Evolutionary conservation across 2,329 filamentous ascomycete genomes (phyloP), one percentile per base, ranked within the genome.

Genomic region (Clonostachys solani): DNA sequence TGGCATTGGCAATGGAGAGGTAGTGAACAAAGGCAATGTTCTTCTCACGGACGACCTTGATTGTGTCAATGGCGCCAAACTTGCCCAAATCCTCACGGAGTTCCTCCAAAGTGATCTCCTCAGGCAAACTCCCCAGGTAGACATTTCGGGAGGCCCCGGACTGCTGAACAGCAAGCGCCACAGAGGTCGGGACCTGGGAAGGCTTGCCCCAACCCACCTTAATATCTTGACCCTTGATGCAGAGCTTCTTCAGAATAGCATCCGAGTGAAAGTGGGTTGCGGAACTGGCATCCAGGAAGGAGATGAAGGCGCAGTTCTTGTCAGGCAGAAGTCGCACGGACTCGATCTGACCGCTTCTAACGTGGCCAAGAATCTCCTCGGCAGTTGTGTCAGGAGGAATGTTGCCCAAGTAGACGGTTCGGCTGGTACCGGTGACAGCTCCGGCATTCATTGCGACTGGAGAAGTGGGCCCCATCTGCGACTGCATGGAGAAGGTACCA

Each of bases 231-330:
- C 92, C 92, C 71, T 95, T 92, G 74, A 99, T 95, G 60, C 92
- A 92, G 64, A 99, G 83, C 79, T 97, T 99, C 79, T 99, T 99
- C 80, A 99, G 81, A 71, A 99, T 99, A 57, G 94, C 94, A 77
- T 99, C 94, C 17, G 94, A 99, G 76, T 99, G 94, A 74, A 99
- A 99, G 67, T 99, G 94, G 18, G 92, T 97, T 48, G 94, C 94
- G 33, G 94, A 96, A 73, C 92, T 96, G 60, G 92, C 91, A 63
- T 99, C 94, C 55, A 99, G 78, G 75, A 99, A 99, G 8, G 94
- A 99, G 65, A 99, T 97, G 77, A 99, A 99, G 49, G 94, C 94
- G 64, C 94, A 99, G 78, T 97, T 99, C 89, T 97, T 99, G 72
- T 99, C 94, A 19, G 92, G 90, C 47, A 99, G 78, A 54, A 99